Percentiles rank a stretch among this genome's conserved stretches.
Conservation (phyloP, 768 basidiomycete species). For the Boletus subcaerulescens region DNA sequence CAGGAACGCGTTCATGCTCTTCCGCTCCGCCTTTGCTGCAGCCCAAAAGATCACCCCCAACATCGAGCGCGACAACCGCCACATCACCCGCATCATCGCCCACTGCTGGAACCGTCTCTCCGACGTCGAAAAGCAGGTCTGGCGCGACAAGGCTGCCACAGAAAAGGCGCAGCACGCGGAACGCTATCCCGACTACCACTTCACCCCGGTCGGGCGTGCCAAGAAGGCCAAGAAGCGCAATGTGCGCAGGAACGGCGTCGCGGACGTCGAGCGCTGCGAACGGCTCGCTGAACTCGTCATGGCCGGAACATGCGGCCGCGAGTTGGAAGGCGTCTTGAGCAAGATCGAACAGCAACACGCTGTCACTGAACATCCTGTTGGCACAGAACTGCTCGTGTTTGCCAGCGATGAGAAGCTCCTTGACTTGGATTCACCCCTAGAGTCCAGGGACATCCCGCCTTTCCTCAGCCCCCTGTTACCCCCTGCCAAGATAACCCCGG, state of each 20-base stretch:
- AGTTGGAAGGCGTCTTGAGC: conserved; percentile 45
- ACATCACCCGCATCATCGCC: conserved; percentile 55
- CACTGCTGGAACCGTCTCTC: conserved; percentile 54
- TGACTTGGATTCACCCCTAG: neutral
- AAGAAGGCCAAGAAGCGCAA: conserved; percentile 48
- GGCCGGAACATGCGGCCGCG: conserved; percentile 48
- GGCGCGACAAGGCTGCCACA: conserved; percentile 47
- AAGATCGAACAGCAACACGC: conserved; percentile 24
- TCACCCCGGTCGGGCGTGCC: conserved; percentile 43
- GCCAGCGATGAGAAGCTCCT: neutral
- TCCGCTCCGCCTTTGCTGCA: conserved; percentile 57
- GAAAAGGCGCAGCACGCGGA: conserved; percentile 49
- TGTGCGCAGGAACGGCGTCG: conserved; percentile 47
- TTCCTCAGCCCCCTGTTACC: conserved; percentile 33
- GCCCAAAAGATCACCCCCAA: conserved; percentile 45
- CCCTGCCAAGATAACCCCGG: conserved; percentile 11
- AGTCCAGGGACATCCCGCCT: conserved; percentile 13
- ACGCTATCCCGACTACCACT: conserved; percentile 55
- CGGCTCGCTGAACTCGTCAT: conserved; percentile 49
- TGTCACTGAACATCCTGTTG: neutral
- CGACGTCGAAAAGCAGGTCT: conserved; percentile 48
- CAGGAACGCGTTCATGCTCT: conserved; percentile 52
- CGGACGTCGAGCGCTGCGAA: conserved; percentile 49
- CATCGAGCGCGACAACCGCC: conserved; percentile 55
- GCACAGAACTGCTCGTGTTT: neutral